These are phyloP conservation scores for Oryza brachyantha DNA, from an alignment of 176 grass and related monocot genomes.

Conservation along the genomic window DNA sequence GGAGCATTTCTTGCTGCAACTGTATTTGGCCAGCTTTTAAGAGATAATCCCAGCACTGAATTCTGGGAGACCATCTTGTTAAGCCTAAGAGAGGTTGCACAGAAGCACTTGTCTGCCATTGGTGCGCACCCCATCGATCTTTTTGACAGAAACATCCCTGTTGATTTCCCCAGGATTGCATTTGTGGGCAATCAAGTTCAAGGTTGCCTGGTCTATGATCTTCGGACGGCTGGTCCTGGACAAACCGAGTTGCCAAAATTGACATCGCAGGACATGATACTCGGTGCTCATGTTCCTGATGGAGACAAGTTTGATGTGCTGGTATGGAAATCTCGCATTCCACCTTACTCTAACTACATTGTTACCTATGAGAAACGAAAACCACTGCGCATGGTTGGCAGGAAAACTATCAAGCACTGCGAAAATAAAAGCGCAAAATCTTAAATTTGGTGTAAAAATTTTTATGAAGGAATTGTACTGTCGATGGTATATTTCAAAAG, in stretches of 20 bases:
- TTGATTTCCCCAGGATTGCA: background rate
- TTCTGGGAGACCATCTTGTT: constrained; percentile 9
- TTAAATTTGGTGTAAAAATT: background rate
- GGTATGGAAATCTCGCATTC: constrained; percentile 18
- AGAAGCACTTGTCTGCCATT: background rate
- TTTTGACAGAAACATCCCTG: background rate
- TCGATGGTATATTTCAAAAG: background rate
- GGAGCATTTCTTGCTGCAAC: constrained; percentile 37
- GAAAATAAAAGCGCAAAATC: background rate
- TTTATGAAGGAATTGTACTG: background rate
- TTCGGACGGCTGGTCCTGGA: constrained; percentile 12
- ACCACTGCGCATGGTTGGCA: background rate
- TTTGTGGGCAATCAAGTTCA: background rate
- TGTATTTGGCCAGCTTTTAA: constrained; percentile 20
- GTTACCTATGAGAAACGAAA: background rate
- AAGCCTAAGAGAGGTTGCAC: background rate
- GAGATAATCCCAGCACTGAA: constrained; percentile 7
- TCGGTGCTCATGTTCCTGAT: background rate
- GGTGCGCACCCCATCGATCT: constrained; percentile 3
- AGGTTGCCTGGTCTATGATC: constrained; percentile 4
- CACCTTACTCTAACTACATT: constrained; percentile 1
- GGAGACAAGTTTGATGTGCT: constrained; percentile 23
- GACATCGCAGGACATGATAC: background rate
- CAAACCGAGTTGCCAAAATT: background rate
- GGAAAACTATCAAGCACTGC: background rate